phyloP scores from a whole-genome alignment of 1,284 basidiomycete genomes.

The Ceratobasidium sp. region DNA sequence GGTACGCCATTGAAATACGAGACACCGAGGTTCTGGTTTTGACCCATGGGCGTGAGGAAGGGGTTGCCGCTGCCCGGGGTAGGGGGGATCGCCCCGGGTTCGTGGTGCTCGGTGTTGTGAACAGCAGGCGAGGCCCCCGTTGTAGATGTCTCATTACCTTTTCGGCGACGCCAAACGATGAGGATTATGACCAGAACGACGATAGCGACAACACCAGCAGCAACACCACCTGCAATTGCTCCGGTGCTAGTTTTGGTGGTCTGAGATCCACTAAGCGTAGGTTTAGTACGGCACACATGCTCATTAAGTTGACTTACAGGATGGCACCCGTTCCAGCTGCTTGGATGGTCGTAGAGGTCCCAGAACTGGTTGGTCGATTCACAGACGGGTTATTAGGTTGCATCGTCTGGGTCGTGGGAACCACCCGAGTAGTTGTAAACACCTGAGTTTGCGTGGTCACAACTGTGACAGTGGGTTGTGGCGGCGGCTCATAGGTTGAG shows the following conservation, averaged over 20 bases:
- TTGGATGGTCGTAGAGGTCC: slow-evolving; percentile 3
- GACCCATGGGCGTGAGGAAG: slow-evolving; percentile 39
- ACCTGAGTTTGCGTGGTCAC: not conserved
- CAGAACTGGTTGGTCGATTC: not conserved
- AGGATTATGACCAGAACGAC: not conserved
- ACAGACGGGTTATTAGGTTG: not conserved
- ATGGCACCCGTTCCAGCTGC: not conserved
- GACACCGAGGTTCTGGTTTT: slow-evolving; percentile 30
- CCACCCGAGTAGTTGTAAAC: not conserved
- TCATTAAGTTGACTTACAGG: not conserved
- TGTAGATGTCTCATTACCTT: not conserved
- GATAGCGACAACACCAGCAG: slow-evolving; percentile 22
- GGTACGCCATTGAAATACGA: slow-evolving; percentile 15
- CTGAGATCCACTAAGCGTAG: not conserved
- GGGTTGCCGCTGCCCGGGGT: slow-evolving; percentile 27
- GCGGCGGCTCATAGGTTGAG: not conserved
- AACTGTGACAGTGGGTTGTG: not conserved
- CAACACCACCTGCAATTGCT: slow-evolving; percentile 33
- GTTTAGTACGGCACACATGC: not conserved
- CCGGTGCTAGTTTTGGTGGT: slow-evolving; percentile 22
- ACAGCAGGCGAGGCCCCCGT: not conserved
- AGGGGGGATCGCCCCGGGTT: not conserved
- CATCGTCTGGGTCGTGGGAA: not conserved
- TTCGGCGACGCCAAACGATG: slow-evolving; percentile 10
- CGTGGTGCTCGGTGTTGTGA: slow-evolving; percentile 2